phyloP scores from a whole-genome alignment of 352 stramenopile genomes.

The Pythium insidiosum region DNA sequence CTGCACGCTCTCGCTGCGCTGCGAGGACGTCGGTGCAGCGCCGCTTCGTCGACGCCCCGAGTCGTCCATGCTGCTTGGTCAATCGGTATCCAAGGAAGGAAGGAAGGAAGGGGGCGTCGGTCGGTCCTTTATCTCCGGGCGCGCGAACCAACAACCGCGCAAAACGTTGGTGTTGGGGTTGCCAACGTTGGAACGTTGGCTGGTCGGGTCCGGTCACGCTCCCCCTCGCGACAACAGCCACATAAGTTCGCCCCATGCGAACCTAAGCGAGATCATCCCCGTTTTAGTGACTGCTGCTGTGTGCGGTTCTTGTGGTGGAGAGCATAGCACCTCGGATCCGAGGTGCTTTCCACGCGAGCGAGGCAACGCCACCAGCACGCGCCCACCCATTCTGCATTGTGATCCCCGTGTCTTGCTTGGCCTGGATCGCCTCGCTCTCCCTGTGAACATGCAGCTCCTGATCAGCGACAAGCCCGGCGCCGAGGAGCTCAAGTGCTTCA shows the following conservation, averaged over 20 bases:
- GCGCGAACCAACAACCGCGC: no score
- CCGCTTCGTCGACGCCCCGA: background rate
- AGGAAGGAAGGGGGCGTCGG: no score
- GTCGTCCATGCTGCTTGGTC: background rate
- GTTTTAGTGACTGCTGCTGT: conserved; percentile 1
- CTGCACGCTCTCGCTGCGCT: conserved; percentile 48
- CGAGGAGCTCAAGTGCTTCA: conserved; percentile 82
- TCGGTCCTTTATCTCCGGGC: no score
- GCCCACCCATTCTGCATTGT: no score
- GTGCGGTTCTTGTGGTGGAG: conserved; percentile 15
- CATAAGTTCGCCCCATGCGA: background rate
- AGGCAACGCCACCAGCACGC: no score
- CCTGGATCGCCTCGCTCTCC: background rate
- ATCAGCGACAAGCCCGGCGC: conserved; percentile 46
- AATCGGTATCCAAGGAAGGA: no score
- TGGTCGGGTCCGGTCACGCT: no score
- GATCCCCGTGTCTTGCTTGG: no score
- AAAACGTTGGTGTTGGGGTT: no score
- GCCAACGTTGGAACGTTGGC: no score
- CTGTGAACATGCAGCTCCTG: conserved; percentile 46
- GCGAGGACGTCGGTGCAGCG: conserved; percentile 1
- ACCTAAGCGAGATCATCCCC: conserved; percentile 3
- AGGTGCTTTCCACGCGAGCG: conserved; percentile 16
- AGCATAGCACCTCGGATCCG: conserved; percentile 2
- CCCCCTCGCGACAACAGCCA: no score